These are phyloP conservation scores for Bruguiera gymnorhiza DNA, from an alignment of 345 rosid species.

Conservation along the genomic window DNA sequence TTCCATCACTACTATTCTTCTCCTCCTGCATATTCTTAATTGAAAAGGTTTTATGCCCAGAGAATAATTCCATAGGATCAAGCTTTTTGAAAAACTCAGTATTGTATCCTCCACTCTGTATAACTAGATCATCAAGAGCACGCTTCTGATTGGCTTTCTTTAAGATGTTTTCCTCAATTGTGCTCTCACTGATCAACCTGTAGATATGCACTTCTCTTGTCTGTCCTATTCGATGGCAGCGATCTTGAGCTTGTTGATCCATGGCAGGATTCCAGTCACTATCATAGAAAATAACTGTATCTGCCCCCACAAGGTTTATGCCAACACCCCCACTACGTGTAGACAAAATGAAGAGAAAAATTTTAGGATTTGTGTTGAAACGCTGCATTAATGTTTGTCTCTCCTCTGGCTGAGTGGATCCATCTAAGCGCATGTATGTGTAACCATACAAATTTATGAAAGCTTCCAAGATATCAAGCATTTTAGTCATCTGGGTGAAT, in stretches of 20 bases:
- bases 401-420: constrained; percentile 99
- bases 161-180: constrained; percentile 96
- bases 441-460: constrained; percentile 94
- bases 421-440: constrained; percentile 98
- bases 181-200: constrained; percentile 93
- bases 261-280: constrained; percentile 99
- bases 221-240: constrained; percentile 99
- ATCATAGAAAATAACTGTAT: constrained; percentile 98
- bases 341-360: constrained; percentile 92
- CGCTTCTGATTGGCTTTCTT: constrained; percentile 99
- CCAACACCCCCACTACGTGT: constrained; percentile 99
- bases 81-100: constrained; percentile 99
- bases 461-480: constrained; percentile 98
- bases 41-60: constrained; percentile 68
- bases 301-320: constrained; percentile 98
- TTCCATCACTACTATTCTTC: constrained; percentile 41
- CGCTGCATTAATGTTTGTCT: constrained; percentile 99
- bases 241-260: constrained; percentile 99
- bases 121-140: constrained; percentile 93
- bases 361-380: constrained; percentile 95
- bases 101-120: constrained; percentile 95
- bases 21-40: constrained; percentile 53
- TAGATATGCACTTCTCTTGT: constrained; percentile 98
- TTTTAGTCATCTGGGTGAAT: constrained; percentile 99
- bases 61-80: constrained; percentile 93